Evolutionary conservation across 164 flowering plant genomes (phyloP).

Genomic region (Brasenia schreberi): DNA sequence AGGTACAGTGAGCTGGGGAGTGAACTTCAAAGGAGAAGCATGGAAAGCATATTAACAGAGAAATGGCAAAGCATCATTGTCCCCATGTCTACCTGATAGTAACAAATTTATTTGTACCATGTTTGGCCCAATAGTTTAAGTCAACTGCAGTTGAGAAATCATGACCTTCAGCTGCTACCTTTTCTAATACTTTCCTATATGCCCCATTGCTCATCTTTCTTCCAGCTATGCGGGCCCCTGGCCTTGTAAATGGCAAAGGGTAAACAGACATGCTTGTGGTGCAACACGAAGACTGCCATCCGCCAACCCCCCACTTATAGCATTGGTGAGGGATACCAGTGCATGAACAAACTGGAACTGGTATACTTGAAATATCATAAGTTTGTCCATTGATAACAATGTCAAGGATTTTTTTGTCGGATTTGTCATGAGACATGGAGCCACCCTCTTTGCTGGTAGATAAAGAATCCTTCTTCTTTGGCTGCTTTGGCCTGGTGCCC

Average conservation of each 20-base stretch:
- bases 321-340: conserved; percentile 26
- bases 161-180: conserved; percentile 24
- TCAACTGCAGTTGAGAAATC: conserved; percentile 23
- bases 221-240: conserved; percentile 26
- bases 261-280: conserved; percentile 27
- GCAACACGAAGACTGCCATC: conserved; percentile 47
- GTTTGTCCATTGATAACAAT: conserved; percentile 20
- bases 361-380: conserved; percentile 26
- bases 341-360: conserved; percentile 31
- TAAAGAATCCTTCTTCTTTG: too few relatives aligned
- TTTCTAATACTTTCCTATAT: conserved; percentile 24
- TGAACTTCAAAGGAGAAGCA: too few relatives aligned
- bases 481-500: background rate
- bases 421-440: too few relatives aligned
- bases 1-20: too few relatives aligned
- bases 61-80: background rate
- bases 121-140: conserved; percentile 33
- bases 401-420: conserved; percentile 10
- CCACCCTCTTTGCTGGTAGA: too few relatives aligned
- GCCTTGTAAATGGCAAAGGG: conserved; percentile 28
- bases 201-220: conserved; percentile 27
- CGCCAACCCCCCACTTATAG: conserved; percentile 39
- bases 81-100: conserved; percentile 18
- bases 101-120: conserved; percentile 33
- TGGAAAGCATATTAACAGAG: too few relatives aligned